Evolutionary conservation across 805 yeast species (phyloP), one percentile per base, ranked within the genome.

Genomic region (Nakazawaea ernobii): DNA sequence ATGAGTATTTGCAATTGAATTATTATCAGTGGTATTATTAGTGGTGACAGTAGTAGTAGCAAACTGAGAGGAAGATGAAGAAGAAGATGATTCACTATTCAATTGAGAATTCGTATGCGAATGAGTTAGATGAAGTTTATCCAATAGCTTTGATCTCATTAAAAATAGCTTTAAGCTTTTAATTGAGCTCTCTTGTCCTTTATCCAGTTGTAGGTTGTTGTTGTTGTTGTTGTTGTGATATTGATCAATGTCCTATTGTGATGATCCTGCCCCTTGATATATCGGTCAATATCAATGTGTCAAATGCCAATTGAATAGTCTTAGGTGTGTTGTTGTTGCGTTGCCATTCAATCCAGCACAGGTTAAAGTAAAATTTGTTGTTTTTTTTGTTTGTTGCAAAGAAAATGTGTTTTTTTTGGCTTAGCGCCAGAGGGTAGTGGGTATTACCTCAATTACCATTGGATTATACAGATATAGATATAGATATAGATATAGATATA

Each of bases 71-170:
- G 20, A 26, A 10, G 14, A 32, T 8, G 42, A 11, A 26, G 14
- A 32, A 4, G 42, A 11, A 26, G 42, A 27, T n/a, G 32, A 26
- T 8, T 26, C 32, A 27, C 28, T 32, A 10, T 24, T 37, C 24
- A 20, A 20, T 20, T 20, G 24, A 20, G 24, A 20, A 20, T 20
- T 3, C 24, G 24, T 20, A 20, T 42, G 33, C 13, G 35, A 13
- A 35, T 35, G 39, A 11, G 45, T 13, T 20, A 46, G 30, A 15
- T 48, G 46, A 10, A 48, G 17, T 39, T 43, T 48, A 15, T 39
- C 30, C 13, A 48, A 30, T 11, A 48, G 27, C 50, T 39, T 32
- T 8, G 47, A 48, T 35, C 47, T 33, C 50, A 48, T 48, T 15
- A 30, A 48, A 20, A 32, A 15, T 8, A 32, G 14, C 14, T 17